Base-by-base conservation (phyloP, 1,284 basidiomycete genomes). In the Malassezia restricta region DNA sequence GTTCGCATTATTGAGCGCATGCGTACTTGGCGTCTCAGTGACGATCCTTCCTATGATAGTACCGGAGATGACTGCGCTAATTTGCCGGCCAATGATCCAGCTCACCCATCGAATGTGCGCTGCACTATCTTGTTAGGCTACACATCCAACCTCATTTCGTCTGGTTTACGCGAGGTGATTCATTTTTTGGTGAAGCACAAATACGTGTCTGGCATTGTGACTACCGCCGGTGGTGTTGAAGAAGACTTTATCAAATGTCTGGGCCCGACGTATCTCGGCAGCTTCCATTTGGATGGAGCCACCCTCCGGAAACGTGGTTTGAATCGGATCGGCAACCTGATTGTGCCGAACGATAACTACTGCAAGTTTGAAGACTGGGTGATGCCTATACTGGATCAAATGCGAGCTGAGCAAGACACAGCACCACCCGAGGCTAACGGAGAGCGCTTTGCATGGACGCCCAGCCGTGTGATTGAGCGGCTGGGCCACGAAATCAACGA, bases 311-410 rank as follows among this genome's bases (percentile, higher is more conserved):
- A 79, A 68, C 81, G 81, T 59, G 94, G 94, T 11, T 17, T 99
- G 78, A 99, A 99, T 68, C 82, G 94, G 29, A 92, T 98, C 60
- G 94, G 94, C n/a, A 99, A 99, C 68, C 80, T 99, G 38, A 77
- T 99, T 50, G 84, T 99, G 1, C 94, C 94, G 11, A 99, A 99
- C 73, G 90, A 95, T 66, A 98, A 98, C 73, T 99, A 99, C 75
- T 96, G 94, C 81, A 86, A 87, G 68, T 99, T 98, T 64, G 94
- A 99, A 75, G 92, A 98, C 74, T 99, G 94, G 94, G 81, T 98
- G 9, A 85, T 83, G 45, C 94, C 94, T 2, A 89, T 96, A 54
- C 80, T 99, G 39, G 86, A 98, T 71, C 74, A 78, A 40, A 89
- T 98, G 89, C 80, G 95, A 29, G 80, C 77, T 15, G 94, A 99